Conservation (phyloP, 2,329 filamentous ascomycete species). For the Cadophora malorum region DNA sequence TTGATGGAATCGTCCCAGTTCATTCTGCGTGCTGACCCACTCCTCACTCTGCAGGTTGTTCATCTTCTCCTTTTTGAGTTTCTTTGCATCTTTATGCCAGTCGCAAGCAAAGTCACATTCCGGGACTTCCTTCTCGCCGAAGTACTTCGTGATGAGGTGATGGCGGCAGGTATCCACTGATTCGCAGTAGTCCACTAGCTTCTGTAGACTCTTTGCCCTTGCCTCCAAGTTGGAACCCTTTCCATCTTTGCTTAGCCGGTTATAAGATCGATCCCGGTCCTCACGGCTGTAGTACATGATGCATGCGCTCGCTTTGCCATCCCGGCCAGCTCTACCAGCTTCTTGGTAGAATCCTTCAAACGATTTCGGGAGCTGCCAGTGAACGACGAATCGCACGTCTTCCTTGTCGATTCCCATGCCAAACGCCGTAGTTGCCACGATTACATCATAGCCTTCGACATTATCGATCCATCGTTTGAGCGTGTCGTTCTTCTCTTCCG, state of each 20-base stretch:
- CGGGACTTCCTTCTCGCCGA: constrained; percentile 67
- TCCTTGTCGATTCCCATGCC: constrained; percentile 98
- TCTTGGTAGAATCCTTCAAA: constrained; percentile 98
- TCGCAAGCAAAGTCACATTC: constrained; percentile 79
- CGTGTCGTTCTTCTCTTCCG: constrained; percentile 73
- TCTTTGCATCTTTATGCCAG: constrained; percentile 72
- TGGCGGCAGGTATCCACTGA: constrained; percentile 76
- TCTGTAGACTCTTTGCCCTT: constrained; percentile 67
- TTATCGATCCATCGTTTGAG: constrained; percentile 76
- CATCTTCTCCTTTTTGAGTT: constrained; percentile 62
- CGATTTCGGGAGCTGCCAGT: constrained; percentile 92
- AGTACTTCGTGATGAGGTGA: constrained; percentile 75
- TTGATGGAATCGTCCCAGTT: constrained; percentile 62
- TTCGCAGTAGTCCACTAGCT: constrained; percentile 83
- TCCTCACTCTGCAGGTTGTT: constrained; percentile 64
- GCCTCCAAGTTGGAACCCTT: constrained; percentile 53
- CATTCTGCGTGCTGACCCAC: constrained; percentile 67
- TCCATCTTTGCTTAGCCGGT: constrained; percentile 56
- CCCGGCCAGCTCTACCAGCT: constrained; percentile 87
- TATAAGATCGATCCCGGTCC: constrained; percentile 77
- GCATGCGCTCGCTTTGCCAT: constrained; percentile 85
- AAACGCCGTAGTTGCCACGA: constrained; percentile 94
- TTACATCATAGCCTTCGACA: constrained; percentile 81
- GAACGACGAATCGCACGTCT: constrained; percentile 91
- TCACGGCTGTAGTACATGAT: constrained; percentile 91